Base-by-base conservation (phyloP, 331 rosid genomes). In the Acacia concinna region DNA sequence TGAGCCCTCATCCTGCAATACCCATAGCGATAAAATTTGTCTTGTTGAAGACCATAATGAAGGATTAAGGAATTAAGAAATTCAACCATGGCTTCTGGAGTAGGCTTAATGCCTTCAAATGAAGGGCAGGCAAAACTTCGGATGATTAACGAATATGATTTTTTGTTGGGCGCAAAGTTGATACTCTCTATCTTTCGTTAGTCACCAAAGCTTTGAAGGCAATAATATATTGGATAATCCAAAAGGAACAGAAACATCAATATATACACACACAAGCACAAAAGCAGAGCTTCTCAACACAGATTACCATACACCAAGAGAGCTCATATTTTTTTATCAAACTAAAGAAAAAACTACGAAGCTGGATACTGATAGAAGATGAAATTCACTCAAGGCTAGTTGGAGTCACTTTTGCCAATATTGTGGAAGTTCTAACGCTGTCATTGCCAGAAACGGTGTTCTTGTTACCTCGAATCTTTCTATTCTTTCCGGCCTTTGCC, bases 381-480 rank as follows among this genome's bases (percentile, higher is more conserved):
- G 4, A 32, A n/a, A 32, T 35, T 21, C 44, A 28, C 12, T 60
- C 54, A 78, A 17, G 3, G 3, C 79, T 78, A 77, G 52, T 34
- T 68, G 35, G 49, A 68, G 18, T 54, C 25, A 21, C 75, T 79
- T 88, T 87, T 5, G 84, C 77, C 78, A 94, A 82, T 81, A 89
- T 87, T 0, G 93, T 90, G 0, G 92, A 92, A 43, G 83, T 77
- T 41, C 94, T 89, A 35, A 46, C 54, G 70, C 82, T 60, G 57
- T 34, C 8, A n/a, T 52, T 83, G 2, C 5, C 84, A 15, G 86
- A 72, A 73, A 25, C 43, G 40, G 85, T 32, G 1, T 32, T 87
- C 8, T 23, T 60, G 20, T 49, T 82, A 1, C 49, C 78, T 30
- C 13, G 74, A 27, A 25, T 62, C 66, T 82, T 71, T 1, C 74